Percentiles rank a stretch among this genome's conserved stretches.
These are phyloP conservation scores for Candida glaebosa DNA, from an alignment of 805 yeast species.

Conservation along the genomic window DNA sequence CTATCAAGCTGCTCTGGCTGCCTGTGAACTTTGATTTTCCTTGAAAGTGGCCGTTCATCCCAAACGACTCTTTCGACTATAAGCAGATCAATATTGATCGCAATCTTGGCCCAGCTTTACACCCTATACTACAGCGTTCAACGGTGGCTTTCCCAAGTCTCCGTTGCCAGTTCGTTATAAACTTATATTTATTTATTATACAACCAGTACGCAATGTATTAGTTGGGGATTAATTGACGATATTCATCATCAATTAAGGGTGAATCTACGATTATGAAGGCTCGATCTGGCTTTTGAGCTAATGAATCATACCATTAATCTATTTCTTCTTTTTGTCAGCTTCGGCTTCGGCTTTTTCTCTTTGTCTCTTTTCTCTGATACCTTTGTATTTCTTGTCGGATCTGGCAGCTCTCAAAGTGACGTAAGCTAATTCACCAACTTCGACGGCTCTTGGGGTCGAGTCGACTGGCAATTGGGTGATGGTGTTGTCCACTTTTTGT, in stretches of 20 bases:
- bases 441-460: slow-evolving; percentile 87
- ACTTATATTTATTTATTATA: slow-evolving; percentile 5
- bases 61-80: no score
- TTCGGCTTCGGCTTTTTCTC: slow-evolving; percentile 97
- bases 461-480: slow-evolving; percentile 72
- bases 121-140: no score
- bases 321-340: slow-evolving; percentile 96
- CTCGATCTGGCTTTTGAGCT: no score
- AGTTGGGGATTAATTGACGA: slow-evolving; percentile 3
- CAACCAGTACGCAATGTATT: slow-evolving; percentile 3
- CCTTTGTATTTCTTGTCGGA: slow-evolving; percentile 92
- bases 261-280: slow-evolving; percentile 1
- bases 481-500: slow-evolving; percentile 69
- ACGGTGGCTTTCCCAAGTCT: no score
- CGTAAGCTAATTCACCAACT: slow-evolving; percentile 75
- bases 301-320: no score
- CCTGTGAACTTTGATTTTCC: no score
- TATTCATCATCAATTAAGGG: slow-evolving; percentile 5
- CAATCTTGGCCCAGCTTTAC: no score
- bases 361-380: slow-evolving; percentile 96
- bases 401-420: slow-evolving; percentile 94
- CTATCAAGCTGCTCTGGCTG: no score
- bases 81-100: no score
- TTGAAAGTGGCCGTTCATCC: no score
- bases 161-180: no score